Evolutionary conservation across 176 grass and related monocot genomes (phyloP).

Genomic region (Canna indica): DNA sequence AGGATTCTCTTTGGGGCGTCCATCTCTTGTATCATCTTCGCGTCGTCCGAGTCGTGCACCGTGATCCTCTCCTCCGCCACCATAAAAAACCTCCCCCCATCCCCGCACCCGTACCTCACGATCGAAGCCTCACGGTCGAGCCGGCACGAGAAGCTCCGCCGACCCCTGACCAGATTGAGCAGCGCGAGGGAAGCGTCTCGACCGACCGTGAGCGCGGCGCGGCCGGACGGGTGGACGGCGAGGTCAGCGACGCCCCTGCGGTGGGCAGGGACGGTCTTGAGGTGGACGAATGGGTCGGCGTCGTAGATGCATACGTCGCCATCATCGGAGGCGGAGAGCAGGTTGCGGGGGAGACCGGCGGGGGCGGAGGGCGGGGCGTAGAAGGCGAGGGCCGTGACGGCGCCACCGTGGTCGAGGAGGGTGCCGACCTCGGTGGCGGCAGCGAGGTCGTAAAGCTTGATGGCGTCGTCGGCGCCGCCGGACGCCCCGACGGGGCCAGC

Average conservation of each 20-base stretch:
- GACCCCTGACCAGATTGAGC: conserved; percentile 58
- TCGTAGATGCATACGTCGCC: conserved; percentile 69
- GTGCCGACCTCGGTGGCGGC: conserved; percentile 52
- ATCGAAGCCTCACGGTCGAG: conserved; percentile 45
- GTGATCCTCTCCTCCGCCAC: conserved; percentile 39
- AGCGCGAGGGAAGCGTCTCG: conserved; percentile 47
- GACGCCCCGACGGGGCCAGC: conserved; percentile 39
- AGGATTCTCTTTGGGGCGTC: conserved; percentile 47
- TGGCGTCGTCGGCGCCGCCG: conserved; percentile 57
- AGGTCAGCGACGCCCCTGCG: conserved; percentile 34
- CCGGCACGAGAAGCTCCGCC: conserved; percentile 66
- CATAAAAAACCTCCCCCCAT: conserved; percentile 42
- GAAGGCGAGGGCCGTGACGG: conserved; percentile 77
- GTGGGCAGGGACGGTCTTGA: conserved; percentile 33
- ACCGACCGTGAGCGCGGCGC: conserved; percentile 58
- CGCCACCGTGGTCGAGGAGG: conserved; percentile 61
- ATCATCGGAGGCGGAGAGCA: conserved; percentile 74
- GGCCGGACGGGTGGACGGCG: conserved; percentile 59
- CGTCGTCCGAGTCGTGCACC: conserved; percentile 71
- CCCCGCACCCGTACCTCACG: conserved; percentile 31
- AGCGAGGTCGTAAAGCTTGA: conserved; percentile 75
- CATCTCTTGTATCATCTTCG: conserved; percentile 62
- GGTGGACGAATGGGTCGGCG: conserved; percentile 65
- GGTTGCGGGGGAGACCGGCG: conserved; percentile 60
- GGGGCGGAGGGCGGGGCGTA: conserved; percentile 35